Base-by-base conservation (phyloP, 208 protist species). In the Trypanosoma boissoni region DNA sequence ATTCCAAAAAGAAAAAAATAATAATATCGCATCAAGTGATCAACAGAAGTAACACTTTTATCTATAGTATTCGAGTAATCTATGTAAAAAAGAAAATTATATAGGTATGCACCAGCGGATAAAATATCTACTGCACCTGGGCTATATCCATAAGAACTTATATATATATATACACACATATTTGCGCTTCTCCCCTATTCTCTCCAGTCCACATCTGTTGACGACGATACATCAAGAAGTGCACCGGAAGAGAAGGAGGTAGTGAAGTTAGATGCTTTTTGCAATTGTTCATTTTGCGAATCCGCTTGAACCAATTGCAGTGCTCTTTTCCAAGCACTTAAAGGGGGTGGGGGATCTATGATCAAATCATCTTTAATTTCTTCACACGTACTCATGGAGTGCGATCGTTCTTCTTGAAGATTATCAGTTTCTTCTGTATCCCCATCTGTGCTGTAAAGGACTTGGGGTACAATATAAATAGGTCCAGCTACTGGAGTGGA, bases 291-390 rank as follows among this genome's bases (percentile, higher is more conserved):
- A 2, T 41, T 16, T 31, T 50, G 39, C 14, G 57, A 42, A 31
- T 66, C 60, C 1, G 43, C 60, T 34, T 66, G 60, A 3, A 51
- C 60, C 23, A 66, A 44, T 31, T 21, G 16, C 14, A 53, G 37
- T 23, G 27, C 31, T 31, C 32, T 66, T 10, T 58, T 18, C 60
- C 60, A 66, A 2, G 52, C 51, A 52, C 49, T 66, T 2, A 21
- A 21, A 7, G 28, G 8, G 20, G 24, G 23, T 6, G 32, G 6
- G n/a, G 16, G 10, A 51, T 31, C 28, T 37, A 23, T 24, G 8
- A 29, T 3, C 2, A 32, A 8, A 34, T 54, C 32, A 2, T 18
- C 9, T 44, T 54, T 44, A 34, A 2, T 37, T 48, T 34, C 39
- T 44, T 10, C 39, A 43, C 16, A 5, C 16, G 16, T 26, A 37